Evolutionary conservation across 768 basidiomycete species (phyloP).

Genomic region (Hericium alpestre): DNA sequence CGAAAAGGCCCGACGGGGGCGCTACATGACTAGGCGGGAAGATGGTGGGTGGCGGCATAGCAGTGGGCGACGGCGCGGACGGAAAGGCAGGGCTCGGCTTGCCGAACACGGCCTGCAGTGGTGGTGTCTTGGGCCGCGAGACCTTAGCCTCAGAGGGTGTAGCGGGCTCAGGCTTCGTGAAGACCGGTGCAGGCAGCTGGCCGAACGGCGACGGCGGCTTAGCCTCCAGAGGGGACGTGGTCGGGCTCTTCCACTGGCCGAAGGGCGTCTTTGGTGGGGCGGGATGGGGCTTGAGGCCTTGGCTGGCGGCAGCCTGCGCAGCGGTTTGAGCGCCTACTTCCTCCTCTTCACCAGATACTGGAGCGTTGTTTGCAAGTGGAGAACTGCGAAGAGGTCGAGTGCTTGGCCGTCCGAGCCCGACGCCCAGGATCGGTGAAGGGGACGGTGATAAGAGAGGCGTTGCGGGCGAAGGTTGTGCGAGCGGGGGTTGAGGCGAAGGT

Average conservation of each 20-base stretch:
- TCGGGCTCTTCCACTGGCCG: conserved; percentile 15
- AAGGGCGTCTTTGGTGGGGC: conserved; percentile 31
- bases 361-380: conserved; percentile 49
- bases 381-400: conserved; percentile 68
- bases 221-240: not conserved
- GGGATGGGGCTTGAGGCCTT: conserved; percentile 23
- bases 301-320: not conserved
- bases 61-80: not conserved
- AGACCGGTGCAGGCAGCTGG: not conserved
- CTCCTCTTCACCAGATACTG: conserved; percentile 34
- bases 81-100: not conserved
- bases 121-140: conserved; percentile 38
- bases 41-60: not conserved
- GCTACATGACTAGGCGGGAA: not conserved
- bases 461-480: conserved; percentile 19
- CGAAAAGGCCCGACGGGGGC: not conserved
- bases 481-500: conserved; percentile 11
- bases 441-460: conserved; percentile 22
- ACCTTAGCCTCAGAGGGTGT: conserved; percentile 15
- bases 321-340: conserved; percentile 24
- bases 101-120: not conserved
- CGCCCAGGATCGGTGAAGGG: conserved; percentile 31
- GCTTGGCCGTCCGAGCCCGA: conserved; percentile 49
- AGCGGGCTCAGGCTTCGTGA: not conserved
- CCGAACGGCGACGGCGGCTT: not conserved